These are phyloP conservation scores for Eimeria brunetti DNA, from an alignment of 169 alveolate genomes.

Conservation along the genomic window DNA sequence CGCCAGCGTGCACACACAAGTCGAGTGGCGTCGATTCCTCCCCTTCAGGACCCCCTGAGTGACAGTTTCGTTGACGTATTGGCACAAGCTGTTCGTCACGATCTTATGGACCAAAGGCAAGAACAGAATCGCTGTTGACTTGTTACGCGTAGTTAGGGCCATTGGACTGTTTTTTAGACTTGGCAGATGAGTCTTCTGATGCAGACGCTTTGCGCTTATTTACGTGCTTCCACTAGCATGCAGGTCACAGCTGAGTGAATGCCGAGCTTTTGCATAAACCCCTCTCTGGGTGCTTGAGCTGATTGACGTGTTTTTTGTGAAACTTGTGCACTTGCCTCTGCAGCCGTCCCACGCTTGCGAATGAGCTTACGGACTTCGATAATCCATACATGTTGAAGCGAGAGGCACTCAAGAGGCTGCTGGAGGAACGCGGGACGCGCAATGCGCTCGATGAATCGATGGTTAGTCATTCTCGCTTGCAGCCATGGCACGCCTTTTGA, in stretches of 20 bases:
- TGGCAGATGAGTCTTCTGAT: constrained; percentile 2
- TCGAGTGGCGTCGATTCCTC: neutral
- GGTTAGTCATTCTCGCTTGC: constrained; percentile 38
- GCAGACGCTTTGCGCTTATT: neutral
- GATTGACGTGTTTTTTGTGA: neutral
- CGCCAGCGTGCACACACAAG: neutral
- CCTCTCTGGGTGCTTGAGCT: neutral
- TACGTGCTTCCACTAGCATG: neutral
- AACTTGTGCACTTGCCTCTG: neutral
- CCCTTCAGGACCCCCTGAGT: constrained; percentile 29
- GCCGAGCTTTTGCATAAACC: neutral
- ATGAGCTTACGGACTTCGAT: constrained; percentile 81
- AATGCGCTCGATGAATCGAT: constrained; percentile 81
- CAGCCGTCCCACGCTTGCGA: constrained; percentile 83
- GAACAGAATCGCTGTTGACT: neutral
- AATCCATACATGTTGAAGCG: constrained; percentile 84
- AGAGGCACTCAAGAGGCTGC: constrained; percentile 74
- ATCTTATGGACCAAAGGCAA: constrained; percentile 80
- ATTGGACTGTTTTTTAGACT: neutral
- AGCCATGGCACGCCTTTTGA: neutral
- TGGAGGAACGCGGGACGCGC: constrained; percentile 77
- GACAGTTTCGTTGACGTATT: constrained; percentile 75
- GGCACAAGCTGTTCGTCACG: constrained; percentile 79
- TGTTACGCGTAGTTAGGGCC: neutral
- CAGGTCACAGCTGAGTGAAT: neutral